A percentile compares a stretch with the other conserved stretches of the same genome.
Conservation (phyloP, 441 rosid genomes). For the Lepidium campestre region DNA sequence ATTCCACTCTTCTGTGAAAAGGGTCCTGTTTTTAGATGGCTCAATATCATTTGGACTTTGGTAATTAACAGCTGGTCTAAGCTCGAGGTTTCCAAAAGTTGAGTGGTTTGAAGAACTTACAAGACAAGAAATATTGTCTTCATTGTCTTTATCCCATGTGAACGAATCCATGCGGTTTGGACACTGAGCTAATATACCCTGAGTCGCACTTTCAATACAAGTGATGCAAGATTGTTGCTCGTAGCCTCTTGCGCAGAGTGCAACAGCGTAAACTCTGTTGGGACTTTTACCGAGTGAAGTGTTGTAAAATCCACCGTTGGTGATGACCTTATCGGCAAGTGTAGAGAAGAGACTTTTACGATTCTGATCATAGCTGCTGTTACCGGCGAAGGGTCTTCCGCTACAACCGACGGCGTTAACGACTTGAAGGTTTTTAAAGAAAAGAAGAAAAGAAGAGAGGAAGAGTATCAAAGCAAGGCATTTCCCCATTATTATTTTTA, state of each 20-base stretch:
- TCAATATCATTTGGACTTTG: not conserved
- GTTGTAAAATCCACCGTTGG: slow-evolving; percentile 23
- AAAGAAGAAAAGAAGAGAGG: not conserved
- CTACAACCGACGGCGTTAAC: not conserved
- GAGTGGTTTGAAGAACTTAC: slow-evolving; percentile 12
- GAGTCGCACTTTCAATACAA: not conserved
- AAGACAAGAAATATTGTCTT: not conserved
- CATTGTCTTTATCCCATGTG: not conserved
- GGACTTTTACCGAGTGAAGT: slow-evolving; percentile 11
- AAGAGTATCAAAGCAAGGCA: not conserved
- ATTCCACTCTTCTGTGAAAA: slow-evolving; percentile 14
- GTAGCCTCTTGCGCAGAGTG: slow-evolving; percentile 15
- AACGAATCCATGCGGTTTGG: not conserved
- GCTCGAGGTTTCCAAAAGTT: slow-evolving; percentile 6
- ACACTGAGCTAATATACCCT: not conserved
- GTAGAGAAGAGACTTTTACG: slow-evolving; percentile 10
- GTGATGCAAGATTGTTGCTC: not conserved
- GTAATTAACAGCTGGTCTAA: not conserved
- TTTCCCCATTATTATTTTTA: not conserved
- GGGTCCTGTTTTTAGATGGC: slow-evolving; percentile 2
- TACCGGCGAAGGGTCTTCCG: not conserved
- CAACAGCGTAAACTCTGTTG: slow-evolving; percentile 25
- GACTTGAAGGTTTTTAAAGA: not conserved
- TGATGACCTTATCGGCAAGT: slow-evolving; percentile 21
- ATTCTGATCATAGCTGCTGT: not conserved